Conservation (phyloP, 106 monocot species). For the Dendrobium huoshanense region DNA sequence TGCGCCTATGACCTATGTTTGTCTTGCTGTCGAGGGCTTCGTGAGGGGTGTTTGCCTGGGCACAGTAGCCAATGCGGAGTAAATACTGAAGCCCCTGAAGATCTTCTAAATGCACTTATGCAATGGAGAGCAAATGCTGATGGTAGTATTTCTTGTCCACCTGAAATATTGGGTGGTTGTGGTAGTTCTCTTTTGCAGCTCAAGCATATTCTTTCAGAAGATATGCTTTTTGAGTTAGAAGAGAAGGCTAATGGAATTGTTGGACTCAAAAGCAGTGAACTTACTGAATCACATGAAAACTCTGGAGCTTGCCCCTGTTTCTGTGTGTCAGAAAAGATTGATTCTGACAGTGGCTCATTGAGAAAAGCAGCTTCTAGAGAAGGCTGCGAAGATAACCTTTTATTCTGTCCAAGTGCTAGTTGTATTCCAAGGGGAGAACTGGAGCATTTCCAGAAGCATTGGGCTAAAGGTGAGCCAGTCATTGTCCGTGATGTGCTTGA, state of each 20-base stretch:
- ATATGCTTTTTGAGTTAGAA: conserved; percentile 27
- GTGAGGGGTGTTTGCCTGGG: conserved; percentile 25
- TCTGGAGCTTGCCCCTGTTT: conserved; percentile 32
- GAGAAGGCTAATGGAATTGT: conserved; percentile 22
- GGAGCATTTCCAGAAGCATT: conserved; percentile 64
- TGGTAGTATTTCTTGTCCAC: conserved; percentile 17
- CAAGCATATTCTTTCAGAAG: conserved; percentile 38
- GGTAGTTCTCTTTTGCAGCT: conserved; percentile 19
- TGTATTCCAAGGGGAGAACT: conserved; percentile 34
- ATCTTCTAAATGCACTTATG: background rate
- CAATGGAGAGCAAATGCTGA: conserved; percentile 13
- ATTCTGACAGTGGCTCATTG: conserved; percentile 5
- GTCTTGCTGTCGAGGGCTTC: conserved; percentile 50
- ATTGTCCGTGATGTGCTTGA: conserved; percentile 49
- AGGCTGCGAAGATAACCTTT: conserved; percentile 39
- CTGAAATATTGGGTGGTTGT: conserved; percentile 12
- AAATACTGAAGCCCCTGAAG: background rate
- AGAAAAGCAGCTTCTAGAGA: conserved; percentile 39
- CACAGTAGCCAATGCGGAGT: background rate
- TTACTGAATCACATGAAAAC: background rate
- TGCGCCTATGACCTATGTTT: conserved; percentile 46
- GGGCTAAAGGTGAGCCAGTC: conserved; percentile 58
- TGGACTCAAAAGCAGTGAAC: background rate
- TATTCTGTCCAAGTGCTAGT: conserved; percentile 44
- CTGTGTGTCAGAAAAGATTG: conserved; percentile 11